phyloP scores from a whole-genome alignment of 2,329 filamentous ascomycete species.

The Diaporthe ampelina region DNA sequence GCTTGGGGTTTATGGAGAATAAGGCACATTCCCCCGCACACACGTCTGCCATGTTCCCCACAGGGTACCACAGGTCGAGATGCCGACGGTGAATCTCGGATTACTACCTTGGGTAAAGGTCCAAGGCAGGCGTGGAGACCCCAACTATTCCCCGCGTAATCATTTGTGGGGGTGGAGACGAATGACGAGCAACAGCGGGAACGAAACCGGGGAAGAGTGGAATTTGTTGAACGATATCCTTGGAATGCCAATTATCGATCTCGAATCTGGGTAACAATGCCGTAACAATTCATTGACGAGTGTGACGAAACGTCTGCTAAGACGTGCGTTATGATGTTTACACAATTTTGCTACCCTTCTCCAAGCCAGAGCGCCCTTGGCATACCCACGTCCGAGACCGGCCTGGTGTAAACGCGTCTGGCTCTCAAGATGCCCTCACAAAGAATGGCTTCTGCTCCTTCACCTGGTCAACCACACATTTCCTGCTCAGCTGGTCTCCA shows the following conservation, averaged over 20 bases:
- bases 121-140: neutral
- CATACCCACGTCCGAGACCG: neutral
- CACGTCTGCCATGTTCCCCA: neutral
- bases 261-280: neutral
- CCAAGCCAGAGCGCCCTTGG: too few relatives aligned
- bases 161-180: constrained; percentile 11
- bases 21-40: constrained; percentile 5
- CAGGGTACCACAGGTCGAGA: constrained; percentile 5
- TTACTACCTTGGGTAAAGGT: constrained; percentile 24
- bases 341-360: neutral
- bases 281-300: neutral
- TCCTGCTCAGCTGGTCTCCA: constrained; percentile 50
- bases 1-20: constrained; percentile 3
- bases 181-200: neutral
- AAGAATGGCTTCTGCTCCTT: constrained; percentile 51
- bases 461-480: constrained; percentile 47
- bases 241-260: neutral
- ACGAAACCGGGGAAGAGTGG: neutral
- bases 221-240: neutral
- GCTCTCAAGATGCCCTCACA: constrained; percentile 35
- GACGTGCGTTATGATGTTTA: too few relatives aligned
- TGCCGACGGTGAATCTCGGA: constrained; percentile 28
- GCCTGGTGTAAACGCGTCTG: neutral
- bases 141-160: constrained; percentile 15
- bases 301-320: neutral